phyloP scores from a whole-genome alignment of 2,329 filamentous ascomycete genomes.

The Madurella fahalii region DNA sequence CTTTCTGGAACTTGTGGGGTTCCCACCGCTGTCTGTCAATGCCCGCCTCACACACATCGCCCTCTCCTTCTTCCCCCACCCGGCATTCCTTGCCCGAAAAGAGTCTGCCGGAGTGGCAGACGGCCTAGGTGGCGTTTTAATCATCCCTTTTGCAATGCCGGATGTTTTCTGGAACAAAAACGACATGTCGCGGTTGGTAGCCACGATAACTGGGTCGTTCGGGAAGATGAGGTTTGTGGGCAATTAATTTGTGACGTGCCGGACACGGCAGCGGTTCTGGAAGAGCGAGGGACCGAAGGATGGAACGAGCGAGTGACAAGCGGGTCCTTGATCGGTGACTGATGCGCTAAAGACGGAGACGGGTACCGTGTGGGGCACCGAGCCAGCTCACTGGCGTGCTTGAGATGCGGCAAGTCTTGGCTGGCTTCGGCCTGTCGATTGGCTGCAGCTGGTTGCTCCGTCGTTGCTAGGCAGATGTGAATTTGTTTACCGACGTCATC shows the following conservation, averaged over 20 bases:
- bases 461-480: conserved; percentile 16
- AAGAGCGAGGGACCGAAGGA: not conserved
- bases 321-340: no score
- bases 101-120: no score
- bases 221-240: conserved; percentile 5
- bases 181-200: not conserved
- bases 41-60: no score
- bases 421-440: not conserved
- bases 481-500: conserved; percentile 26
- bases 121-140: not conserved
- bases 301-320: no score
- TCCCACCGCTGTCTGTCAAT: no score
- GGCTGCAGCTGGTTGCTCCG: conserved; percentile 3
- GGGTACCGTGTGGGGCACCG: no score
- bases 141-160: conserved; percentile 5
- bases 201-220: conserved; percentile 2
- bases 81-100: no score
- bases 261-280: not conserved
- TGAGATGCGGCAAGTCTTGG: not conserved
- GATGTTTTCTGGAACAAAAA: not conserved
- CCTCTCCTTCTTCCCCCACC: no score
- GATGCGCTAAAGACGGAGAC: no score
- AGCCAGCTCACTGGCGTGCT: no score
- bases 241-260: conserved; percentile 20
- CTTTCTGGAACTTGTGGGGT: no score